Evolutionary conservation across 371 early-diverging fungal species (phyloP), one percentile per base, ranked within the genome.

Genomic region (Rhizopus delemar): DNA sequence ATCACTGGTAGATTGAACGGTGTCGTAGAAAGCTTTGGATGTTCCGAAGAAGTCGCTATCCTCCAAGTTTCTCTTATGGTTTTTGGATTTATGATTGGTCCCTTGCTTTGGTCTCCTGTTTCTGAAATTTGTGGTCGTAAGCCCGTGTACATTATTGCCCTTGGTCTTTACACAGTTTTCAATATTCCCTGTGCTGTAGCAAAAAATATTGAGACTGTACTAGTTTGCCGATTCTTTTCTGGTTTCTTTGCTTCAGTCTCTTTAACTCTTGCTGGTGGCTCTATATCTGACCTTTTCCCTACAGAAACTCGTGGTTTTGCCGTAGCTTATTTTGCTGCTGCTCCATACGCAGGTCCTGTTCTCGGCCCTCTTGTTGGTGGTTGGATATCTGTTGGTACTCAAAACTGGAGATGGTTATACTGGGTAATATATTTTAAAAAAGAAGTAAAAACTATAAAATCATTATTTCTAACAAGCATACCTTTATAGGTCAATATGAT

Each of bases 61-160:
- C 68, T 75, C 15, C 73, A 72, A 54, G 72, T 74, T 4, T 73
- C 79, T n/a, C 65, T 78, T n/a, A 72, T 78, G 68, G 79, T 78
- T 0, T 72, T 69, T 57, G 79, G 76, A 29, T 78, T 75, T 41
- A 73, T 65, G 60, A 53, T 70, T 5, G 79, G 79, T 41, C 79
- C 79, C 53, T 69, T 78, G 48, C 67, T 78, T 22, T 78, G 76
- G 76, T 72, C 73, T 46, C 79, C 79, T 31, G 56, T 76, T 1
- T 66, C 68, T 41, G 79, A 78, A 62, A 29, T 71, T 2, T 65
- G 62, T 50, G 79, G 79, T 8, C 74, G 79, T 39, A 69, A 69
- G 36, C 75, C 75, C 2, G 58, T 75, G 0, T 78, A 75, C 50
- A 35, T 69, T 3, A 28, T 69, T 29, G 69, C 79, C 28, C 63